Evolutionary conservation across 1,284 basidiomycete genomes (phyloP).

Genomic region (Ceratobasidium sp.): DNA sequence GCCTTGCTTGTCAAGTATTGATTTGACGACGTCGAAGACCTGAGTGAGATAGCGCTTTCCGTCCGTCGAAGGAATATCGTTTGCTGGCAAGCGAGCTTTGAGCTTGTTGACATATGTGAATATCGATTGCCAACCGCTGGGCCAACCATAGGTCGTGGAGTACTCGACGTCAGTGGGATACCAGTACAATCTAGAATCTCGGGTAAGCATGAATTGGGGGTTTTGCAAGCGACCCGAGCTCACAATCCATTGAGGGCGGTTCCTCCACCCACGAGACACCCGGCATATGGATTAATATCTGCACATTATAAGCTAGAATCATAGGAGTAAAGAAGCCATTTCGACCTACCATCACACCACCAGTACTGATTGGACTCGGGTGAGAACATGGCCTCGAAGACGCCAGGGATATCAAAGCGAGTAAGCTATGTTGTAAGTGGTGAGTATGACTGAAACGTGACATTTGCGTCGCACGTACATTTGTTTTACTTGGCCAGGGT

Average conservation of each 20-base stretch:
- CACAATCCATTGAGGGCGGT: slow-evolving; percentile 72
- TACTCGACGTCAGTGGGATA: slow-evolving; percentile 62
- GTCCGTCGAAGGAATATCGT: slow-evolving; percentile 69
- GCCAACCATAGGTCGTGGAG: slow-evolving; percentile 64
- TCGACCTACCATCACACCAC: slow-evolving; percentile 66
- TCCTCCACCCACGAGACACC: slow-evolving; percentile 71
- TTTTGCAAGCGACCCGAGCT: slow-evolving; percentile 51
- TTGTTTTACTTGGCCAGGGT: slow-evolving; percentile 63
- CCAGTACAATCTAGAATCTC: slow-evolving; percentile 64
- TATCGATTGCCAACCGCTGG: slow-evolving; percentile 65
- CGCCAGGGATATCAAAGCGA: slow-evolving; percentile 57
- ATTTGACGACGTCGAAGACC: slow-evolving; percentile 59
- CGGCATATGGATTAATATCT: slow-evolving; percentile 71
- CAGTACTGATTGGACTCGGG: slow-evolving; percentile 64
- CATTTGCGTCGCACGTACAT: slow-evolving; percentile 54
- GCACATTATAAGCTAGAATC: background rate
- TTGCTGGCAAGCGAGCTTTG: slow-evolving; percentile 64
- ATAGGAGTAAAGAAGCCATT: slow-evolving; percentile 7
- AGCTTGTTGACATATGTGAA: slow-evolving; percentile 63
- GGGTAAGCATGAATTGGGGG: slow-evolving; percentile 25
- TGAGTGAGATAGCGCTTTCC: slow-evolving; percentile 70
- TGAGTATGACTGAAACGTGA: background rate
- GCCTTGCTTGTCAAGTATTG: slow-evolving; percentile 62
- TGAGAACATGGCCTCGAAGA: slow-evolving; percentile 72
- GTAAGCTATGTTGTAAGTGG: slow-evolving; percentile 12